Evolutionary conservation across 2,329 filamentous ascomycete species (phyloP), one percentile per base, ranked within the genome.

Genomic region (Beauveria sp.): DNA sequence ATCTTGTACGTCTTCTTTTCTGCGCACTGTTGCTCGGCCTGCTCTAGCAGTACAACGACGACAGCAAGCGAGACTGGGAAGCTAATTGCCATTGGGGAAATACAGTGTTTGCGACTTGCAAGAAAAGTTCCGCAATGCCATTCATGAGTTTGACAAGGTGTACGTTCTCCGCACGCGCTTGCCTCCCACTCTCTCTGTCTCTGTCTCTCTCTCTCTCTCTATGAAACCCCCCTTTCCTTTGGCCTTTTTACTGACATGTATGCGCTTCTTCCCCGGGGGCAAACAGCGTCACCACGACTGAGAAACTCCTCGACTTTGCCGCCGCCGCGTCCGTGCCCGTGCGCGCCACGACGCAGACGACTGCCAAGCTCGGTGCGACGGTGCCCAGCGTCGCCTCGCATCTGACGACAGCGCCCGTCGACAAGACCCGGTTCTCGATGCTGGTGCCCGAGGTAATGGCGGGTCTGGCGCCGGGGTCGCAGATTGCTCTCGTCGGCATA

Each of bases 341-440:
- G 70, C 87, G 90, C 73, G 85, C 89, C 28, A 97, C 92, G 4
- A 97, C 93, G 2, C 93, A 97, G 73, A 91, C 89, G 71, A 83
- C 83, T 51, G 79, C 83, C 41, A 88, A 89, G 59, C 87, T 97
- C 3, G 93, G 94, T 69, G 80, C 85, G 64, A 96, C 90, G 37
- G 90, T 94, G 64, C 70, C 86, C 4, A 86, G 94, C 70, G 83
- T 97, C 24, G 74, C 79, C 63, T 70, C 77, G 5, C 75, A 81
- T 51, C 79, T 87, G 59, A 69, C 79, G 61, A 82, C 84, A 2
- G 62, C 76, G 44, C 76, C 90, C 68, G 77, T 84, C 67, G 93
- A 97, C 80, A 97, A 97, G 78, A 93, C 91, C 5, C 81, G 84
- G 55, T 97, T 97, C 79, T 91, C 86, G 70, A 97, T 97, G 92